Evolutionary conservation across 495 filamentous ascomycete genomes (phyloP).

Genomic region (Poronia punctata): DNA sequence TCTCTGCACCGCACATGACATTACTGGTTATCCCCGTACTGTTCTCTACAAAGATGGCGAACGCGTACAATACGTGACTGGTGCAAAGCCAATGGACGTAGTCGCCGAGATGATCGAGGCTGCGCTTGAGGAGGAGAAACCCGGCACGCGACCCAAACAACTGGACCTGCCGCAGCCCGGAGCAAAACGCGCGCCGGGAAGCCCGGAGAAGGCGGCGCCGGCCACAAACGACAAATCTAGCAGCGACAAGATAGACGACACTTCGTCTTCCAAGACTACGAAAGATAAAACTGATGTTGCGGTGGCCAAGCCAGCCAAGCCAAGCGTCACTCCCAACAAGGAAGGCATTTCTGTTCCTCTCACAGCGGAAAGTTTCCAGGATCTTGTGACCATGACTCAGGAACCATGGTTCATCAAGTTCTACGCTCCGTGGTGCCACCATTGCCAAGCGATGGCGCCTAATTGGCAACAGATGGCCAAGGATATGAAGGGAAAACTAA

Average conservation of each 20-base stretch:
- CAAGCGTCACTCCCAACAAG: conserved; percentile 57
- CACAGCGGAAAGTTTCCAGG: conserved; percentile 79
- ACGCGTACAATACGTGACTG: conserved; percentile 51
- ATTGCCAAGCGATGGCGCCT: conserved; percentile 87
- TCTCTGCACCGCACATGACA: conserved; percentile 57
- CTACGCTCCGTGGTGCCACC: conserved; percentile 93
- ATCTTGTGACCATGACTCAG: conserved; percentile 72
- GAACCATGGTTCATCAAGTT: conserved; percentile 99
- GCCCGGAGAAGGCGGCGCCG: conserved; percentile 5
- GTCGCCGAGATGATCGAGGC: conserved; percentile 68
- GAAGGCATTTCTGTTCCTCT: conserved; percentile 67
- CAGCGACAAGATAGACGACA: conserved; percentile 6
- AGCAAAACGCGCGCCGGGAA: conserved; percentile 14
- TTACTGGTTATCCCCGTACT: conserved; percentile 66
- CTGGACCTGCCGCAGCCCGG: conserved; percentile 34
- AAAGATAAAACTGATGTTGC: conserved; percentile 21
- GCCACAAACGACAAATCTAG: conserved; percentile 12
- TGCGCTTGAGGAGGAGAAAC: conserved; percentile 66
- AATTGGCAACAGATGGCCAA: conserved; percentile 85
- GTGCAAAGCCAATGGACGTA: conserved; percentile 51
- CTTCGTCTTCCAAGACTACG: conserved; percentile 17
- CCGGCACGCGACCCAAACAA: conserved; percentile 64
- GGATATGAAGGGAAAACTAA: conserved; percentile 79
- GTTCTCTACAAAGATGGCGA: conserved; percentile 78
- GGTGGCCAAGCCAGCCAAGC: conserved; percentile 33